These are phyloP conservation scores for Phytopythium mirpurense DNA, from an alignment of 352 stramenopile species.

Conservation along the genomic window DNA sequence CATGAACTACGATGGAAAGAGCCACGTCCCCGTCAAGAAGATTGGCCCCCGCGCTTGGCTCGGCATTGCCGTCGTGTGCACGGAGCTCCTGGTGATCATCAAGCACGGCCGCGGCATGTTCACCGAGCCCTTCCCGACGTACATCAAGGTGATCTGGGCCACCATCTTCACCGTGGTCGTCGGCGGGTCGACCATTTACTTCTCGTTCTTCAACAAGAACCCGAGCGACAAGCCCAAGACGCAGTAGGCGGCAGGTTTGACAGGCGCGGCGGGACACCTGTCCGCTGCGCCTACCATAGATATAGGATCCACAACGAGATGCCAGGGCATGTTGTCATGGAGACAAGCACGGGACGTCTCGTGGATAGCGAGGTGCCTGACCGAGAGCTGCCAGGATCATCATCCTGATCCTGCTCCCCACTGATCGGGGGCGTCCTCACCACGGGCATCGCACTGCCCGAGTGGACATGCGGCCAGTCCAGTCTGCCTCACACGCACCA, in stretches of 20 bases:
- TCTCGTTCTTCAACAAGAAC: conserved; percentile 63
- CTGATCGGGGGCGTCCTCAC: no score
- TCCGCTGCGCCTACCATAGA: not conserved
- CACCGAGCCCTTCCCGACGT: conserved; percentile 77
- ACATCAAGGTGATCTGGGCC: conserved; percentile 78
- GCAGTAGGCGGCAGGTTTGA: conserved; percentile 9
- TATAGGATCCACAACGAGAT: not conserved
- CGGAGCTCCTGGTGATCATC: conserved; percentile 74
- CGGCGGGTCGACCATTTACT: conserved; percentile 83
- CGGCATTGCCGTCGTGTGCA: conserved; percentile 69
- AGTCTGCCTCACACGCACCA: not conserved
- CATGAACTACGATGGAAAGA: conserved; percentile 44
- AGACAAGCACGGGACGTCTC: not conserved
- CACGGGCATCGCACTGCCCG: no score
- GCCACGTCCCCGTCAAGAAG: conserved; percentile 69
- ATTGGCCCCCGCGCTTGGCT: conserved; percentile 79
- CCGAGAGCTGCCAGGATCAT: not conserved
- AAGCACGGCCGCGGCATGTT: conserved; percentile 87
- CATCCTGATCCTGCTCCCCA: no score
- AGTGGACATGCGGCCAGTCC: no score
- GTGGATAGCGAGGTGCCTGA: not conserved
- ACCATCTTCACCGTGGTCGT: conserved; percentile 69
- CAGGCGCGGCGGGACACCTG: not conserved
- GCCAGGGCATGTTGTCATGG: not conserved
- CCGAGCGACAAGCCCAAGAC: conserved; percentile 13